phyloP scores from a whole-genome alignment of 2,329 filamentous ascomycete species.

The Cercospora sojina region DNA sequence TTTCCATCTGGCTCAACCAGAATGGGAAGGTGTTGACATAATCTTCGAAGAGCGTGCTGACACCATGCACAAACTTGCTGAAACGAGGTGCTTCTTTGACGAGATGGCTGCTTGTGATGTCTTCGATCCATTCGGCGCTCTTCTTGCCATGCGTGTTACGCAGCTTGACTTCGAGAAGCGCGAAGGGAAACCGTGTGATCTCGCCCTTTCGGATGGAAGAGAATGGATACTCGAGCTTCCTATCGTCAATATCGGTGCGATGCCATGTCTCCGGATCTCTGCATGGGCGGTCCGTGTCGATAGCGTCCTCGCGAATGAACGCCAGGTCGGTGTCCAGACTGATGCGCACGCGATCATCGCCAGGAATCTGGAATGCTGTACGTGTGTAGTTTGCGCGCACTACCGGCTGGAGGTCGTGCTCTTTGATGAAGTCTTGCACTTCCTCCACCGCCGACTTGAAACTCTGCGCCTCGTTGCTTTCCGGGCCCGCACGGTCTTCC shows the following conservation, averaged over 20 bases:
- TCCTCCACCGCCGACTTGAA: slow-evolving; percentile 71
- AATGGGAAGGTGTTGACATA: slow-evolving; percentile 95
- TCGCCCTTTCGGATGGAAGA: slow-evolving; percentile 84
- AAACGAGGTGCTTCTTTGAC: slow-evolving; percentile 87
- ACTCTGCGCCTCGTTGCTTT: slow-evolving; percentile 63
- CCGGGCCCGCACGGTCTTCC: slow-evolving; percentile 68
- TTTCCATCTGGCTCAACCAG: slow-evolving; percentile 89
- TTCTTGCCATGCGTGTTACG: slow-evolving; percentile 55
- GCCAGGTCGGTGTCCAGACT: slow-evolving; percentile 91
- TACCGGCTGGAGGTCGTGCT: slow-evolving; percentile 76
- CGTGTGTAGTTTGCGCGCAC: slow-evolving; percentile 90
- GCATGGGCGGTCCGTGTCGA: slow-evolving; percentile 82
- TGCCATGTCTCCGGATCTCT: slow-evolving; percentile 89
- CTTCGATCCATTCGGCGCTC: slow-evolving; percentile 80
- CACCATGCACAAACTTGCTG: slow-evolving; percentile 94
- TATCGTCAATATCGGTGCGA: slow-evolving; percentile 80
- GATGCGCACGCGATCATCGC: slow-evolving; percentile 84
- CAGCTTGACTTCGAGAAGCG: slow-evolving; percentile 89
- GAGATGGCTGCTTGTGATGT: slow-evolving; percentile 88
- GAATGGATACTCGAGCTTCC: slow-evolving; percentile 83
- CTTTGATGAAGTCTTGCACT: slow-evolving; percentile 76
- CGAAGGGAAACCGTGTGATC: slow-evolving; percentile 85
- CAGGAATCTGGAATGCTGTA: slow-evolving; percentile 93
- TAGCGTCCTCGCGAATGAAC: slow-evolving; percentile 72
- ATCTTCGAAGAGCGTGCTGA: slow-evolving; percentile 86